phyloP scores from a whole-genome alignment of 2,329 filamentous ascomycete species.

The Pestalotiopsis sp. region DNA sequence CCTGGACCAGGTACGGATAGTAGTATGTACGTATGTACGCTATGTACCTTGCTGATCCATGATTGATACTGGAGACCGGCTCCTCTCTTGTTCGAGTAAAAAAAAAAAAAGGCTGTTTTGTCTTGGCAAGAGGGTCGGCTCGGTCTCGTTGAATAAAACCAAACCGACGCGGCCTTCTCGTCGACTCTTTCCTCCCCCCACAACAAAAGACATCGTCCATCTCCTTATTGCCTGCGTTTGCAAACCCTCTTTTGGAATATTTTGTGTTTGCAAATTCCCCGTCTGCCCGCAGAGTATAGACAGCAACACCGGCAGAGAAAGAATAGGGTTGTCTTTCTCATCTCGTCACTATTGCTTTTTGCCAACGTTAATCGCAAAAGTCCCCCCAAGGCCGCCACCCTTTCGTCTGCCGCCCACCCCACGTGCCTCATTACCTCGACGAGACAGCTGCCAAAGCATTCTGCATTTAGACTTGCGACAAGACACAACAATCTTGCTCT shows the following conservation, averaged over 20 bases:
- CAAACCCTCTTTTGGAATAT: background rate
- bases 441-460: background rate
- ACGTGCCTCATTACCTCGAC: background rate
- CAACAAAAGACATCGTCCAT: background rate
- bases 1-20: too few relatives aligned
- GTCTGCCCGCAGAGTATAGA: background rate
- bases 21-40: background rate
- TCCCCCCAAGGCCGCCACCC: background rate
- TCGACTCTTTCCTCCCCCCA: background rate
- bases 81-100: background rate
- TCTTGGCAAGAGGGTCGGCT: background rate
- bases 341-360: background rate
- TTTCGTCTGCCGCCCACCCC: background rate
- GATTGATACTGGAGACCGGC: slow-evolving; percentile 6
- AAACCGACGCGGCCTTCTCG: background rate
- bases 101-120: background rate
- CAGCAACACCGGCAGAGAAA: background rate
- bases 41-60: background rate
- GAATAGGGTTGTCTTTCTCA: slow-evolving; percentile 5
- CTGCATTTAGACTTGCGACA: background rate
- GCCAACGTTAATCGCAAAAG: background rate
- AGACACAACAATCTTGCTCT: background rate
- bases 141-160: background rate
- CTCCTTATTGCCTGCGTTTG: background rate
- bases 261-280: background rate